These are phyloP conservation scores for Agapanthus africanus DNA, from an alignment of 106 monocot species.

Conservation along the genomic window DNA sequence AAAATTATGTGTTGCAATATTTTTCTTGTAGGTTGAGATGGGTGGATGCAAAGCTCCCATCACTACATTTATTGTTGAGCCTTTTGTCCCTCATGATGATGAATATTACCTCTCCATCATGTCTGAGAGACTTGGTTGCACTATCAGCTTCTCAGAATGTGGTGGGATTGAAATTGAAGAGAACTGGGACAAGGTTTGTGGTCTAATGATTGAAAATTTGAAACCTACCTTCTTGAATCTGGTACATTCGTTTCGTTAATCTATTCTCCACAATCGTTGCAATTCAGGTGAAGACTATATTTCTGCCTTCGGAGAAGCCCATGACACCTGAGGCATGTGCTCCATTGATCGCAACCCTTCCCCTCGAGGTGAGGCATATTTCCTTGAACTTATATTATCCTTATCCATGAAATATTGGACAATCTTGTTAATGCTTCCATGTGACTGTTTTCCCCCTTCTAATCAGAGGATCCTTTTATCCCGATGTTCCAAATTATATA, in stretches of 20 bases:
- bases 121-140: constrained; percentile 87
- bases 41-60: constrained; percentile 93
- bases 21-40: constrained; percentile 62
- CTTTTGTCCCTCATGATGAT: constrained; percentile 82
- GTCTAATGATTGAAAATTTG: not conserved
- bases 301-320: constrained; percentile 65
- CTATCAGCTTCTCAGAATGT: constrained; percentile 87
- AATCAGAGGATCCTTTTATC: not conserved
- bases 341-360: constrained; percentile 83
- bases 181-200: constrained; percentile 87
- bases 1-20: not conserved
- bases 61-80: constrained; percentile 91
- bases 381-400: not conserved
- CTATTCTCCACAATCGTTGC: not conserved
- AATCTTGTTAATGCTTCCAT: not conserved
- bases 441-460: not conserved
- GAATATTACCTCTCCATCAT: constrained; percentile 81
- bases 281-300: constrained; percentile 67
- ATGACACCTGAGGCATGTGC: constrained; percentile 66
- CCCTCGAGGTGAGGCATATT: constrained; percentile 57
- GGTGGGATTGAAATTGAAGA: constrained; percentile 95
- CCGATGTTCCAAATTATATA: not conserved
- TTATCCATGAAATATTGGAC: not conserved
- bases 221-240: not conserved
- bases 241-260: not conserved